Percentiles rank a stretch among this genome's conserved stretches.
Conservation (phyloP, 176 grass and related monocot genomes). For the Avena insularis region DNA sequence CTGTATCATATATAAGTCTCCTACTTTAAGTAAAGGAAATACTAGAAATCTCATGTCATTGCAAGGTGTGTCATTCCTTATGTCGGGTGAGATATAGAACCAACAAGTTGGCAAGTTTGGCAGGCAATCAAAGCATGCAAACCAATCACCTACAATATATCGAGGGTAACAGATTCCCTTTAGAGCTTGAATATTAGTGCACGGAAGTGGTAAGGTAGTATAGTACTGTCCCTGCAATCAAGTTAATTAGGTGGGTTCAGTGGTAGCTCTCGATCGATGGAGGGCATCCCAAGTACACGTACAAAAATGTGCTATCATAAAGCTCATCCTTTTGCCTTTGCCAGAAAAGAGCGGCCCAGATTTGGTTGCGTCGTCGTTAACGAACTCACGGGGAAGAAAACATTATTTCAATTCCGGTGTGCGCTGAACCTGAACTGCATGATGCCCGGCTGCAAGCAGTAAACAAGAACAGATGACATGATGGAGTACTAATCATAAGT, state of each 20-base stretch:
- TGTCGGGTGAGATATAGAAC: no score
- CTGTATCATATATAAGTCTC: no score
- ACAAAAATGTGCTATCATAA: constrained; percentile 29
- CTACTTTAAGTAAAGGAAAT: no score
- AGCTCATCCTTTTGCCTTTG: neutral
- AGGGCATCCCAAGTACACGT: neutral
- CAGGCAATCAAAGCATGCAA: neutral
- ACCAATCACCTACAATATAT: neutral
- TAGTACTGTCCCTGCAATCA: neutral
- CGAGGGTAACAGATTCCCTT: constrained; percentile 25
- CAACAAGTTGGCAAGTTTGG: constrained; percentile 28
- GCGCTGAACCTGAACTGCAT: neutral
- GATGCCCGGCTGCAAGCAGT: neutral
- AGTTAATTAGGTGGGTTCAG: constrained; percentile 23
- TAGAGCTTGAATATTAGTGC: neutral
- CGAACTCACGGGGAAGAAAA: neutral
- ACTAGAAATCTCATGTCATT: no score
- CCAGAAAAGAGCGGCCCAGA: constrained; percentile 16
- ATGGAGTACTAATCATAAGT: neutral
- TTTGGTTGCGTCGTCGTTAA: constrained; percentile 22
- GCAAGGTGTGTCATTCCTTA: no score
- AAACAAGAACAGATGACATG: neutral
- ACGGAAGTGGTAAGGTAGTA: neutral
- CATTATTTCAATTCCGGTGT: constrained; percentile 2
- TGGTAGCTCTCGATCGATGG: neutral